Percentiles rank a stretch among this genome's conserved stretches.
These are phyloP conservation scores for Cucurbita moschata DNA, from an alignment of 306 rosid species.

Conservation along the genomic window DNA sequence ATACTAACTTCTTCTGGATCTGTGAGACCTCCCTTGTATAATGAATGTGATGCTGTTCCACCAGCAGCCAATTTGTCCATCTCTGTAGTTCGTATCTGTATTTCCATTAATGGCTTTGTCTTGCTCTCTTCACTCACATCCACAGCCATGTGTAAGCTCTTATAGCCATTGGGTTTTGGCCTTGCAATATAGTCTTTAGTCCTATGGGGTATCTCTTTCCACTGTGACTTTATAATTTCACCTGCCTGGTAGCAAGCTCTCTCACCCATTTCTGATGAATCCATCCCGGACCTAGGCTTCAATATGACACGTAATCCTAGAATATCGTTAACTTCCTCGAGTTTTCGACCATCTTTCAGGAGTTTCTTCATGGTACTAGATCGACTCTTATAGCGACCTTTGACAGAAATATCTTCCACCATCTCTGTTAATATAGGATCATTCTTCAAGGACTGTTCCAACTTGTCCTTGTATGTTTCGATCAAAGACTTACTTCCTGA, in stretches of 20 bases:
- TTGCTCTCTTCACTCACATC: conserved; percentile 53
- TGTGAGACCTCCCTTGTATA: conserved; percentile 80
- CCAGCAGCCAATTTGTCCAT: conserved; percentile 70
- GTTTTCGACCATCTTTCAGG: conserved; percentile 71
- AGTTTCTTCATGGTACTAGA: conserved; percentile 91
- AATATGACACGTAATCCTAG: conserved; percentile 68
- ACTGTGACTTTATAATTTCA: conserved; percentile 40
- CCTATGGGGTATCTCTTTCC: conserved; percentile 69
- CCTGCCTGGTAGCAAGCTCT: conserved; percentile 67
- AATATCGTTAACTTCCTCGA: conserved; percentile 70
- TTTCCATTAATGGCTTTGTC: conserved; percentile 65
- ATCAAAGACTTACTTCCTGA: conserved; percentile 36
- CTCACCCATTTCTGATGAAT: conserved; percentile 33
- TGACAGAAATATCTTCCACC: conserved; percentile 40
- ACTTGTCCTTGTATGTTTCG: conserved; percentile 42
- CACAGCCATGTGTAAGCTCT: conserved; percentile 83
- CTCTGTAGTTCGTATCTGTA: conserved; percentile 73
- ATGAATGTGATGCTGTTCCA: conserved; percentile 85
- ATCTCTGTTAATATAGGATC: conserved; percentile 33
- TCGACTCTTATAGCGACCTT: conserved; percentile 75
- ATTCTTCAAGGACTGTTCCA: conserved; percentile 26
- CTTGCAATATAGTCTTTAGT: conserved; percentile 73
- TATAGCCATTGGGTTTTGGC: conserved; percentile 80
- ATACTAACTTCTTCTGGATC: conserved; percentile 70
- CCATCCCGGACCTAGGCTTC: conserved; percentile 35